Conservation (phyloP, 495 filamentous ascomycete genomes). For the Aspergillus saccharolyticus region DNA sequence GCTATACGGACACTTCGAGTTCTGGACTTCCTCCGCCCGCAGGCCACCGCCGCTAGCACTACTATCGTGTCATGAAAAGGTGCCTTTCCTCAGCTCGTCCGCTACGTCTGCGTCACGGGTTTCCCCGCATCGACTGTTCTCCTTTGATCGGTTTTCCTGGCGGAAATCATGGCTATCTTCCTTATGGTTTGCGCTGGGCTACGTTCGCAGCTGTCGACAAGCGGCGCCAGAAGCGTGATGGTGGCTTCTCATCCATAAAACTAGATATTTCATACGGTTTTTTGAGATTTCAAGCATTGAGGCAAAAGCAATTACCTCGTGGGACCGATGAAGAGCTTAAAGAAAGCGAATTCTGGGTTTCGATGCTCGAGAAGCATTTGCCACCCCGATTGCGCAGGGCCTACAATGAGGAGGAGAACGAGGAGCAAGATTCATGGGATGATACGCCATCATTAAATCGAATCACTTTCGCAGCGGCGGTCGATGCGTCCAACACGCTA, state of each 20-base stretch:
- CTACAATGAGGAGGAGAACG: constrained; percentile 12
- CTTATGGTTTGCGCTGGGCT: constrained; percentile 8
- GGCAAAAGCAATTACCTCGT: constrained; percentile 10
- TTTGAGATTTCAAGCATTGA: not conserved
- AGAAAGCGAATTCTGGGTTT: constrained; percentile 35
- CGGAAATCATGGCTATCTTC: not conserved
- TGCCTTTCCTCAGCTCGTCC: constrained; percentile 35
- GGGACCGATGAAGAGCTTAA: constrained; percentile 11
- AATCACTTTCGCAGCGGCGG: constrained; percentile 17
- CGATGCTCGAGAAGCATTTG: constrained; percentile 40
- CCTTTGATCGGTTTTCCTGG: constrained; percentile 5
- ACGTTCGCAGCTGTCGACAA: constrained; percentile 16
- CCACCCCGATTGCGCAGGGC: constrained; percentile 28
- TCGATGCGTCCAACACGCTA: constrained; percentile 25
- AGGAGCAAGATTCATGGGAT: not conserved
- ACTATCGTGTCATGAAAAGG: constrained; percentile 44
- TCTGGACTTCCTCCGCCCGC: constrained; percentile 30
- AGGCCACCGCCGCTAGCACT: constrained; percentile 24
- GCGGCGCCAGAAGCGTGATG: too few species aligned
- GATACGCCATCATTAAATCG: constrained; percentile 13
- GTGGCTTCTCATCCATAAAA: too few species aligned
- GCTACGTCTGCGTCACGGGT: constrained; percentile 32
- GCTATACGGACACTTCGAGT: constrained; percentile 27
- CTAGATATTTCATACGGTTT: constrained; percentile 9
- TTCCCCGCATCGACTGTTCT: constrained; percentile 11